Conservation (phyloP, 169 alveolate genomes). For the Cryptosporidium xiaoi region DNA sequence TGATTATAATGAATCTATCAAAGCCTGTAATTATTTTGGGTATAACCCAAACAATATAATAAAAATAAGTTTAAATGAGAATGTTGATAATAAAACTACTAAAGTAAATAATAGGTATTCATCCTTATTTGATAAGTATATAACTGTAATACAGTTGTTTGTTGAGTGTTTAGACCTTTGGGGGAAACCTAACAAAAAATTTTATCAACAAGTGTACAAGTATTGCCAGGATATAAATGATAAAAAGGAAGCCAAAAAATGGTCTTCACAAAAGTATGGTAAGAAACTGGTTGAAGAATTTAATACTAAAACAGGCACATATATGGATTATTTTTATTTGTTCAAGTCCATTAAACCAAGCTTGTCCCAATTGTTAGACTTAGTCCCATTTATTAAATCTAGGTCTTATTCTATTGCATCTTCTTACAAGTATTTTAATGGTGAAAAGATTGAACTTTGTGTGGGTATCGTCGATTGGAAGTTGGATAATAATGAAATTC, state of each 20-base stretch:
- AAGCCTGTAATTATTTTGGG: constrained; percentile 57
- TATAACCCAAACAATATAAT: constrained; percentile 26
- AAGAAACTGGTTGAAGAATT: constrained; percentile 41
- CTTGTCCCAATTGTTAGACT: constrained; percentile 67
- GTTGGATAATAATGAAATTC: background rate
- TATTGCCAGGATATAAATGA: constrained; percentile 68
- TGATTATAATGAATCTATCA: constrained; percentile 27
- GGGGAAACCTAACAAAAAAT: constrained; percentile 74
- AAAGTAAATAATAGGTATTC: constrained; percentile 43
- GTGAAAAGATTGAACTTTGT: constrained; percentile 46
- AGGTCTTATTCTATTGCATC: constrained; percentile 78
- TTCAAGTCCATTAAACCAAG: constrained; percentile 70
- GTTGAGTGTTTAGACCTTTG: constrained; percentile 74
- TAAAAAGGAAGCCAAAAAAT: constrained; percentile 48
- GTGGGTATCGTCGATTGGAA: constrained; percentile 73
- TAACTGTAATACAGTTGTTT: constrained; percentile 73
- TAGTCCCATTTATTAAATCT: constrained; percentile 75
- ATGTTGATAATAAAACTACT: constrained; percentile 2
- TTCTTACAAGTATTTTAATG: constrained; percentile 44
- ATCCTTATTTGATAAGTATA: constrained; percentile 41
- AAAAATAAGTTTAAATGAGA: constrained; percentile 35
- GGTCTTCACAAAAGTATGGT: constrained; percentile 67
- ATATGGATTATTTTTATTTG: constrained; percentile 70
- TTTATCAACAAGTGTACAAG: constrained; percentile 58
- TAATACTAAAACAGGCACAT: constrained; percentile 55